A percentile compares a stretch with the other conserved stretches of the same genome.
phyloP scores from a whole-genome alignment of 805 yeast genomes.

The Blastobotrys mokoenaii region DNA sequence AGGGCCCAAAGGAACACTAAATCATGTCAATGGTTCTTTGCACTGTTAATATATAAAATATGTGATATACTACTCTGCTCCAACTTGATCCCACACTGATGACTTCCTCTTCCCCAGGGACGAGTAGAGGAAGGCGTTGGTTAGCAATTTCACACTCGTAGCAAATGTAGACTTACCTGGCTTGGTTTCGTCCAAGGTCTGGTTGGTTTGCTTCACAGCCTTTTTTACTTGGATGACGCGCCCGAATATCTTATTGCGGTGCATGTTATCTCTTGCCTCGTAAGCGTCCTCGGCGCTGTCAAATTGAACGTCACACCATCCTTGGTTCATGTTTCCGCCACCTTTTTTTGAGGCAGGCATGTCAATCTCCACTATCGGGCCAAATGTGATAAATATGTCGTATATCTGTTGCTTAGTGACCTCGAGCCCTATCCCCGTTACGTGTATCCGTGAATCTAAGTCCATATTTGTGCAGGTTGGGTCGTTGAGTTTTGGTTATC shows the following conservation, averaged over 20 bases:
- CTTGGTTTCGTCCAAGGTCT: slow-evolving; percentile 10
- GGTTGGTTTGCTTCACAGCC: slow-evolving; percentile 12
- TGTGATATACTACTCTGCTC: slow-evolving; percentile 1
- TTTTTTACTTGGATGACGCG: slow-evolving; percentile 18
- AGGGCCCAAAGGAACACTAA: slow-evolving; percentile 9
- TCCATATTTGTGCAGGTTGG: too few species aligned
- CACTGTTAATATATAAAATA: slow-evolving; percentile 1
- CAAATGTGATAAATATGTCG: not conserved
- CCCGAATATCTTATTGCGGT: slow-evolving; percentile 22
- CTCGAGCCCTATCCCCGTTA: too few species aligned
- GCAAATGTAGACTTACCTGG: slow-evolving; percentile 10
- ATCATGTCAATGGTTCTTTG: slow-evolving; percentile 1
- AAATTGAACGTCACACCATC: slow-evolving; percentile 16
- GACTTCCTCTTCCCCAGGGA: too few species aligned
- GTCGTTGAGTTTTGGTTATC: too few species aligned
- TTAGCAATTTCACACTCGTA: not conserved
- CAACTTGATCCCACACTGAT: slow-evolving; percentile 8
- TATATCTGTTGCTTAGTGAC: not conserved
- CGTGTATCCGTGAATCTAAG: too few species aligned
- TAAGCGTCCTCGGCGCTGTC: slow-evolving; percentile 25
- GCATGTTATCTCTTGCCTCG: slow-evolving; percentile 29
- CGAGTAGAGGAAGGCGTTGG: not conserved
- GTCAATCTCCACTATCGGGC: not conserved
- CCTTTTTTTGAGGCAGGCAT: not conserved
- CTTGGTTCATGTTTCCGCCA: not conserved